Base-by-base conservation (phyloP, 768 basidiomycete species). In the Rhizopogon rudus region DNA sequence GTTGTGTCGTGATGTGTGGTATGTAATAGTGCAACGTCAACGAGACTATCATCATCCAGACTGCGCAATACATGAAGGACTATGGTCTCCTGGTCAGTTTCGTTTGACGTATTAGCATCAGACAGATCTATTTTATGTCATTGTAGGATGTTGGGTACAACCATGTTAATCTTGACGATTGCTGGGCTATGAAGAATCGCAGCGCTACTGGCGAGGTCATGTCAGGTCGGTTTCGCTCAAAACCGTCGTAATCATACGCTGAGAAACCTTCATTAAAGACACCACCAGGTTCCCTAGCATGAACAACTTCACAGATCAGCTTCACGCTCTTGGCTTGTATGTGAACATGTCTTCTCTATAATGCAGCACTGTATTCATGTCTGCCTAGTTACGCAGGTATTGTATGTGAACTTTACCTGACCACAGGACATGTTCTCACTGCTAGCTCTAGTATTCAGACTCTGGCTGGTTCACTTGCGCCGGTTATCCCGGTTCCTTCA, bases 391-490 rank as follows among this genome's bases (percentile, higher is more conserved):
- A 78, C 70, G 78, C 81, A n/a, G 83, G 84, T 7, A 84, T 86
- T 42, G 83, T 85, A 60, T 60, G 79, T 66, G 28, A 8, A 6
- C 16, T 25, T 6, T 28, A 6, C 5, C 13, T 44, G 22, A 43
- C 29, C 10, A 17, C 22, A 8, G 9, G 5, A 20, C 16, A 10
- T 25, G 14, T 31, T 16, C 25, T 40, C 16, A 45, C 39, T 41
- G 6, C 50, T 3, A 33, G 37, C 20, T 41, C 9, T 29, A 84
- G 84, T 86, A 86, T 56, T 80, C 82, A 56, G 83, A 85, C 65
- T 81, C 84, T 0, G 84, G 84, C 14, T 86, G 83, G 84, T 82
- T 78, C 60, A 86, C 84, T 5, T 86, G 84, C 58, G 72, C 74
- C 28, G 61, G 76, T 13, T 85, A 81, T 61, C 83, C 84, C 1